phyloP scores from a whole-genome alignment of 192 early-diverging fungal species.

The Martensiomyces pterosporus region DNA sequence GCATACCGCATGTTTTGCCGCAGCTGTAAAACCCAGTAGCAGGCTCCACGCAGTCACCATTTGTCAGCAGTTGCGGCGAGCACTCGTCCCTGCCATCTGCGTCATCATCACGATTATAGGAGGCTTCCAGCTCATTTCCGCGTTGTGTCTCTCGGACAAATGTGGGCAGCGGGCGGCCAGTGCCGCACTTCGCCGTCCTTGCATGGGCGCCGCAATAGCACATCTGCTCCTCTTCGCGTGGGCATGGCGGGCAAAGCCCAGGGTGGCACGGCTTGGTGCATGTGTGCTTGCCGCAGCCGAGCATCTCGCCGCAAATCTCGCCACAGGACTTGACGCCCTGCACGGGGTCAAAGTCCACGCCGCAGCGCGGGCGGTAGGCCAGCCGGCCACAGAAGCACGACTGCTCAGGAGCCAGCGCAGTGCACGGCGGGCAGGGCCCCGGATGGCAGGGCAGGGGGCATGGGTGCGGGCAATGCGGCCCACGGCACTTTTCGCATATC shows the following conservation, averaged over 20 bases:
- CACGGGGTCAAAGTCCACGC: slow-evolving; percentile 60
- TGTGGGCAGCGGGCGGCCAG: slow-evolving; percentile 34
- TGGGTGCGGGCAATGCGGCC: slow-evolving; percentile 65
- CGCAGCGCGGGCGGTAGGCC: slow-evolving; percentile 66
- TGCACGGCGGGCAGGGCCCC: slow-evolving; percentile 91
- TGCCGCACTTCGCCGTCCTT: slow-evolving; percentile 57
- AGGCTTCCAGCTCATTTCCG: background rate
- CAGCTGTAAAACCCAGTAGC: slow-evolving; percentile 32
- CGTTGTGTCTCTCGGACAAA: background rate
- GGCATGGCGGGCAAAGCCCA: slow-evolving; percentile 65
- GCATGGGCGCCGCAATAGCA: slow-evolving; percentile 70
- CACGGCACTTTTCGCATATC: slow-evolving; percentile 60
- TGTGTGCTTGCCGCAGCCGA: slow-evolving; percentile 68
- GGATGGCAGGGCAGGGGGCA: slow-evolving; percentile 88
- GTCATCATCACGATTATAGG: no score
- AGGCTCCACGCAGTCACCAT: background rate
- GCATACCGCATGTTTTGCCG: slow-evolving; percentile 18
- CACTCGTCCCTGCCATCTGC: no score
- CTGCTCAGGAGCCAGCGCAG: slow-evolving; percentile 67
- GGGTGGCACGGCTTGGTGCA: slow-evolving; percentile 67
- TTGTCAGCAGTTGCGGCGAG: background rate
- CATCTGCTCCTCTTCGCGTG: slow-evolving; percentile 48
- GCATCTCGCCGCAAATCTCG: slow-evolving; percentile 58
- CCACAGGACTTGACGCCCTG: slow-evolving; percentile 66
- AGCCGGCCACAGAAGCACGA: slow-evolving; percentile 82